These are phyloP conservation scores for Metschnikowia cubensis DNA, from an alignment of 805 yeast species.

Conservation along the genomic window DNA sequence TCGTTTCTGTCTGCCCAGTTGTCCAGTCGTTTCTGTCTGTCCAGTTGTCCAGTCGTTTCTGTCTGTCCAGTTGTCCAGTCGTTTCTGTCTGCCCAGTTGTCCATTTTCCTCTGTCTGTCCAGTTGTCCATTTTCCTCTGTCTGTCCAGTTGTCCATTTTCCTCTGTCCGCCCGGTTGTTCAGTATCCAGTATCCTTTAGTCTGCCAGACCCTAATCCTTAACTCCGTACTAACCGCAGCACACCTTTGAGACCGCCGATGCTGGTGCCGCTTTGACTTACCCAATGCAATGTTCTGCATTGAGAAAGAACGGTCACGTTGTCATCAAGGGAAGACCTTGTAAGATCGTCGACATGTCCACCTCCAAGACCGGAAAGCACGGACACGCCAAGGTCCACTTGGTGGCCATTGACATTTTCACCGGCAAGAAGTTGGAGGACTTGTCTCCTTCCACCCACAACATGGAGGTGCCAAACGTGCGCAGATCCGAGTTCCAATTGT, in stretches of 20 bases:
- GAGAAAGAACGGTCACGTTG: conserved; percentile 99
- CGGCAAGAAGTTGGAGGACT: conserved; percentile 98
- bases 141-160: too few species aligned
- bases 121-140: too few species aligned
- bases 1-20: too few species aligned
- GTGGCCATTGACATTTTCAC: conserved; percentile 99
- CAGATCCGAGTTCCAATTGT: conserved; percentile 94
- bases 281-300: conserved; percentile 99
- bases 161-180: too few species aligned
- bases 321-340: conserved; percentile 98
- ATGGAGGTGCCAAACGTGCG: conserved; percentile 98
- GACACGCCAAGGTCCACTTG: conserved; percentile 99
- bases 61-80: too few species aligned
- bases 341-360: conserved; percentile 99
- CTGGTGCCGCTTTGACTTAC: conserved; percentile 97
- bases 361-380: conserved; percentile 99
- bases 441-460: conserved; percentile 99
- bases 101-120: too few species aligned
- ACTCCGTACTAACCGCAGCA: conserved; percentile 51
- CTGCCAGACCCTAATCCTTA: too few species aligned
- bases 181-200: too few species aligned
- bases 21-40: too few species aligned
- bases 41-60: too few species aligned
- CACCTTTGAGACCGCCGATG: conserved; percentile 95
- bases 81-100: too few species aligned